Percentiles rank a stretch among this genome's conserved stretches.
These are phyloP conservation scores for Paxillus rubicundulus DNA, from an alignment of 768 basidiomycete genomes.

Conservation along the genomic window DNA sequence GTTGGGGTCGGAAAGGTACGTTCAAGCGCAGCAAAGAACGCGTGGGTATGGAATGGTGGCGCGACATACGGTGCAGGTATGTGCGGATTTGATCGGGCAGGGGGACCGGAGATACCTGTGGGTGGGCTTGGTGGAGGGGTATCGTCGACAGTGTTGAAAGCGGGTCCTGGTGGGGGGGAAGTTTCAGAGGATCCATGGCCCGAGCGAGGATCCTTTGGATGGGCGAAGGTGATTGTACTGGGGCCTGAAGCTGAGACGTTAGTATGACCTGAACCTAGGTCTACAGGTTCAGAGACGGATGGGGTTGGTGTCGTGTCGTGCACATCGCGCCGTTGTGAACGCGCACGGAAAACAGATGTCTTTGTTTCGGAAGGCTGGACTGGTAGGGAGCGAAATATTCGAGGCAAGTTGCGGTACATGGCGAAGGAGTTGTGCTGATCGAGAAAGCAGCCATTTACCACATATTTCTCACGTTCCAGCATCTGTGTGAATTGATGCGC, in stretches of 20 bases:
- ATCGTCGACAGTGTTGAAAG: not conserved
- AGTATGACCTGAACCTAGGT: not conserved
- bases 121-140: conserved; percentile 12
- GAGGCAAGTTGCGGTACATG: not conserved
- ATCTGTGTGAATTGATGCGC: too few relatives aligned
- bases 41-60: conserved; percentile 83
- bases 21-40: conserved; percentile 69
- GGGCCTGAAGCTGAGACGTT: conserved; percentile 1
- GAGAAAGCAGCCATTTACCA: too few relatives aligned
- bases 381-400: not conserved
- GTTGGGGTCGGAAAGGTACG: conserved; percentile 71
- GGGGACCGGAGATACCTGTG: conserved; percentile 10
- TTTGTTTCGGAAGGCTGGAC: not conserved
- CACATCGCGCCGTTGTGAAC: not conserved
- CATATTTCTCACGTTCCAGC: not conserved
- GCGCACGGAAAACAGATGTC: not conserved
- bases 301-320: not conserved
- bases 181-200: conserved; percentile 7
- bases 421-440: not conserved
- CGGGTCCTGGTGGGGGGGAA: not conserved
- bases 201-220: conserved; percentile 16
- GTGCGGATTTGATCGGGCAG: conserved; percentile 1
- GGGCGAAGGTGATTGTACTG: conserved; percentile 11
- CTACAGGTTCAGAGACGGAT: conserved; percentile 4
- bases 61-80: conserved; percentile 44